Percentiles rank a stretch among this genome's conserved stretches.
Conservation (phyloP, 176 grass and related monocot genomes). For the Hyparrhenia diplandra region DNA sequence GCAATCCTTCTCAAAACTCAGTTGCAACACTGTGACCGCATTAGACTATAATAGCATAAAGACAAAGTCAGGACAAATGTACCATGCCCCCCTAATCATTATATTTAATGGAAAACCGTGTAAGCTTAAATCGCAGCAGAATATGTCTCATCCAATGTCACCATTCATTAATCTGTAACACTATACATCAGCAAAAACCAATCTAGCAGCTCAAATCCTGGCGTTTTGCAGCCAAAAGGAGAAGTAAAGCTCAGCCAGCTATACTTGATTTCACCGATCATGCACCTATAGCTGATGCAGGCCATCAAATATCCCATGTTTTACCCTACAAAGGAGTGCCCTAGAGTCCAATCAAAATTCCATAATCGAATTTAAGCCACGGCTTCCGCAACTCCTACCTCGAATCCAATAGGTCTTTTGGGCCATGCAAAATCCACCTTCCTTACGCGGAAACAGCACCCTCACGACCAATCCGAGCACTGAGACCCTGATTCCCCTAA, state of each 20-base stretch:
- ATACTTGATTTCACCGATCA: background rate
- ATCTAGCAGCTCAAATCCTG: conserved; percentile 4
- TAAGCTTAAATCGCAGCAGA: background rate
- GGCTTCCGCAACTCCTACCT: background rate
- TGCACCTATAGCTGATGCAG: background rate
- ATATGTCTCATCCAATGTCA: background rate
- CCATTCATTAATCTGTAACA: background rate
- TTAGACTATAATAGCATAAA: background rate
- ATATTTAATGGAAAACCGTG: background rate
- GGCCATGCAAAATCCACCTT: conserved; percentile 2
- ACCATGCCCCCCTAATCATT: background rate
- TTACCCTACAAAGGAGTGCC: background rate
- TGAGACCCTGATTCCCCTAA: background rate
- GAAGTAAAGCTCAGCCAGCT: background rate
- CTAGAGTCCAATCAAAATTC: conserved; percentile 15
- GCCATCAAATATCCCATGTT: background rate
- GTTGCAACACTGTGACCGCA: background rate
- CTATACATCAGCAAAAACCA: background rate
- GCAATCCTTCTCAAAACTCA: background rate
- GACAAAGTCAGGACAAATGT: background rate
- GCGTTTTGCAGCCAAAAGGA: background rate
- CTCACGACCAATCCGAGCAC: conserved; percentile 8
- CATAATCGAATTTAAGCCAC: background rate
- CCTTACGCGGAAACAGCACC: background rate
- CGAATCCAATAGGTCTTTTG: background rate